Percentiles rank a stretch among this genome's conserved stretches.
Evolutionary conservation across 164 flowering plant genomes (phyloP).

Genomic region (Brasenia schreberi): DNA sequence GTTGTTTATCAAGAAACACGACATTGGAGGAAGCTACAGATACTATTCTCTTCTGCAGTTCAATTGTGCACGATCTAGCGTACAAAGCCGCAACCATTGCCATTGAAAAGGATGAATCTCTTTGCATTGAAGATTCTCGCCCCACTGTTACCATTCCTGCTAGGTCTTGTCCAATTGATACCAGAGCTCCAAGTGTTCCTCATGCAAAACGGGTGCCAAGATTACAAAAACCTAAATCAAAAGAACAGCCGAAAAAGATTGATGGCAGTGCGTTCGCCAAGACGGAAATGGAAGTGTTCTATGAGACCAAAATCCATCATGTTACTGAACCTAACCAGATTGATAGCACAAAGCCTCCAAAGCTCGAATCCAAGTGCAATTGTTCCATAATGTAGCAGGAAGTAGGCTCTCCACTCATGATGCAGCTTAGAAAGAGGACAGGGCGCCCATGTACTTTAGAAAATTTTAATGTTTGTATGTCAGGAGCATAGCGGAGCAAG

Average conservation of each 20-base stretch:
- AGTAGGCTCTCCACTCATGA: neutral
- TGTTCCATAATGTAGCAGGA: constrained; percentile 65
- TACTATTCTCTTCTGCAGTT: constrained; percentile 82
- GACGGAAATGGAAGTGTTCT: constrained; percentile 1
- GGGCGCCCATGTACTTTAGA: neutral
- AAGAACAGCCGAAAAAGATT: constrained; percentile 30
- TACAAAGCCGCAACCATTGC: constrained; percentile 73
- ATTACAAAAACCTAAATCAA: constrained; percentile 42
- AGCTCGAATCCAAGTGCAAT: constrained; percentile 84
- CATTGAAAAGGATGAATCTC: constrained; percentile 46
- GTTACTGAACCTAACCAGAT: neutral
- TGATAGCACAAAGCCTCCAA: constrained; percentile 46
- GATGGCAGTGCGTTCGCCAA: constrained; percentile 14
- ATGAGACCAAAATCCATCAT: constrained; percentile 1
- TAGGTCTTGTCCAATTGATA: constrained; percentile 29
- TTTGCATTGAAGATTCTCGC: constrained; percentile 30
- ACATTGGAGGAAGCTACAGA: constrained; percentile 95
- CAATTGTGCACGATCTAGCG: constrained; percentile 75
- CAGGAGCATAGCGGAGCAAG: neutral
- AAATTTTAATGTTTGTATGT: neutral
- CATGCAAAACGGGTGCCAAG: constrained; percentile 31
- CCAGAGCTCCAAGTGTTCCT: constrained; percentile 24
- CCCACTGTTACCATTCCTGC: constrained; percentile 54
- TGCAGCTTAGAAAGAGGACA: neutral
- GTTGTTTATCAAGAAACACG: constrained; percentile 48